A percentile compares a stretch with the other conserved stretches of the same genome.
Evolutionary conservation across 768 basidiomycete genomes (phyloP).

Genomic region (Leccinum disarticulatum): DNA sequence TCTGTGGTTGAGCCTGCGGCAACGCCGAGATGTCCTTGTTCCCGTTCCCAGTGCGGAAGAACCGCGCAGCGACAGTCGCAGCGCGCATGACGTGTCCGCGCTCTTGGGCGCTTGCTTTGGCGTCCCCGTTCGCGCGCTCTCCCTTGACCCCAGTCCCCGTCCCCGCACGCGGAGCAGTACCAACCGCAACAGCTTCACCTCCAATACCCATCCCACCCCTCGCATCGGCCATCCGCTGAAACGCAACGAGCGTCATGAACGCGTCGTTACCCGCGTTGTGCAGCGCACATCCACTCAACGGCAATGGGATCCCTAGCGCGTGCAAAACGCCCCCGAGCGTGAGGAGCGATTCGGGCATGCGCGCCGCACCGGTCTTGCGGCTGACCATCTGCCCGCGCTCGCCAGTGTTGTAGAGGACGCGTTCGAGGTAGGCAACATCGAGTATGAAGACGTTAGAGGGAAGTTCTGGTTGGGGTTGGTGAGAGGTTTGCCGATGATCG

Average conservation of each 20-base stretch:
- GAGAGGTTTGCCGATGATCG: not conserved
- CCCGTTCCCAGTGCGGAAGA: conserved; percentile 17
- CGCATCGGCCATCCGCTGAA: conserved; percentile 70
- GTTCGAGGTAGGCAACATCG: conserved; percentile 66
- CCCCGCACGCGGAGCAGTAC: not conserved
- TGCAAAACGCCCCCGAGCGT: conserved; percentile 62
- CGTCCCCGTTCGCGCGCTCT: not conserved
- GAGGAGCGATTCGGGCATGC: conserved; percentile 53
- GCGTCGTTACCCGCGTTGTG: conserved; percentile 85
- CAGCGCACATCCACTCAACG: conserved; percentile 35
- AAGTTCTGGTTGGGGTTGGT: conserved; percentile 49
- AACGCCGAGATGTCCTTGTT: not conserved
- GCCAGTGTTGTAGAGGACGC: conserved; percentile 57
- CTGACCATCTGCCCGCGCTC: conserved; percentile 62
- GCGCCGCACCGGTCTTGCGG: conserved; percentile 52
- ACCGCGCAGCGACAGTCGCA: conserved; percentile 16
- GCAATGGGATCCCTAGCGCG: conserved; percentile 43
- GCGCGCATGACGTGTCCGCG: conserved; percentile 8
- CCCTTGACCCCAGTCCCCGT: not conserved
- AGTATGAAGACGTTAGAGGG: conserved; percentile 71
- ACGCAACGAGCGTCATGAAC: conserved; percentile 61
- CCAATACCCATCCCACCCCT: conserved; percentile 16
- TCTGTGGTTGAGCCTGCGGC: not conserved
- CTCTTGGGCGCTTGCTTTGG: not conserved
- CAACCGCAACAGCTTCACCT: not conserved